A percentile compares a stretch with the other conserved stretches of the same genome.
These are phyloP conservation scores for Terfezia claveryi DNA, from an alignment of 495 filamentous ascomycete genomes.

Conservation along the genomic window DNA sequence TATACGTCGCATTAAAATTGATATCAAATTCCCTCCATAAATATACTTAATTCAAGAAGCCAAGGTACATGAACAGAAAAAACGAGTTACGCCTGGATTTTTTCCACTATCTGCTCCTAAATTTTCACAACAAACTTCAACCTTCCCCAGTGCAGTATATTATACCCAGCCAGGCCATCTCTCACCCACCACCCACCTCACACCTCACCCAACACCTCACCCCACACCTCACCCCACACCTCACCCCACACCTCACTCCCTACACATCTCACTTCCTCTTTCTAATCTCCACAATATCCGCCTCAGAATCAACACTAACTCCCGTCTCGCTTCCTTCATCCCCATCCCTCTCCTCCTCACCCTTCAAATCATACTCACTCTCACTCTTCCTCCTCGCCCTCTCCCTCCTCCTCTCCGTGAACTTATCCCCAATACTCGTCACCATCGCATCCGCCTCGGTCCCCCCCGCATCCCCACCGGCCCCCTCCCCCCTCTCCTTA, in stretches of 20 bases:
- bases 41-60: no score
- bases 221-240: no score
- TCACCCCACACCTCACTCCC: not conserved
- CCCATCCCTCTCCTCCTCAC: constrained; percentile 12
- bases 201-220: not conserved
- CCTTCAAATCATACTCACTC: constrained; percentile 26
- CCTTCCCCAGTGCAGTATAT: no score
- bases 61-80: no score
- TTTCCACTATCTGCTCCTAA: no score
- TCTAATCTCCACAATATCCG: constrained; percentile 4
- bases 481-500: not conserved
- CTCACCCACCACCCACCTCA: not conserved
- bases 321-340: constrained; percentile 7
- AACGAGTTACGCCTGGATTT: no score
- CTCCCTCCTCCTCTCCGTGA: constrained; percentile 61
- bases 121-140: no score
- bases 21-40: no score
- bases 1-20: no score
- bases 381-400: constrained; percentile 39
- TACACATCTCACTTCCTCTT: not conserved
- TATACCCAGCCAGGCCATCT: no score
- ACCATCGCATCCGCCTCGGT: constrained; percentile 58
- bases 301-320: constrained; percentile 3
- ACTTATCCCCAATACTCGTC: constrained; percentile 63
- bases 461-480: constrained; percentile 1